These are phyloP conservation scores for Darksidea phi DNA, from an alignment of 495 filamentous ascomycete species.

Conservation along the genomic window DNA sequence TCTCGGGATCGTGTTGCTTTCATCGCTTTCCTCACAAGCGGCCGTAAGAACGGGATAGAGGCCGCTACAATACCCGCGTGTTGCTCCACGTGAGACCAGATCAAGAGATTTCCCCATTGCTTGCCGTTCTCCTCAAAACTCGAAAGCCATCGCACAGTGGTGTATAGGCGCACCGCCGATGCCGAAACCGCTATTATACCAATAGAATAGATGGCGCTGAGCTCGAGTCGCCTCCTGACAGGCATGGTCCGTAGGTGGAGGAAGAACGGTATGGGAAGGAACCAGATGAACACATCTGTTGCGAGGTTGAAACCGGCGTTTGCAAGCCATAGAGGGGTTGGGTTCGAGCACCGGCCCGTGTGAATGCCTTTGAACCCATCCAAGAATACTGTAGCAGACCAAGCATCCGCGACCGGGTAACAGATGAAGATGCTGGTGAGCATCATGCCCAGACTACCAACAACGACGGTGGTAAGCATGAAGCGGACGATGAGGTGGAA, in stretches of 20 bases:
- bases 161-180: conserved; percentile 28
- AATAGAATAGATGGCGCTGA: conserved; percentile 30
- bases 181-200: conserved; percentile 26
- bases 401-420: conserved; percentile 17
- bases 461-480: conserved; percentile 7
- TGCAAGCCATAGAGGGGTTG: conserved; percentile 25
- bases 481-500: conserved; percentile 16
- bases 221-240: conserved; percentile 11
- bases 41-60: conserved; percentile 30
- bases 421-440: conserved; percentile 14
- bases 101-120: conserved; percentile 9
- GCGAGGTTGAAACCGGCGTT: conserved; percentile 32
- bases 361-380: conserved; percentile 7
- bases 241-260: conserved; percentile 24
- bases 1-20: neutral
- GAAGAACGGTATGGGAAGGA: conserved; percentile 27
- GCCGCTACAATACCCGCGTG: conserved; percentile 33
- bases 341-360: conserved; percentile 16
- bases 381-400: conserved; percentile 18
- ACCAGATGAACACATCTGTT: conserved; percentile 30
- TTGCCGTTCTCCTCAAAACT: neutral
- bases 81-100: conserved; percentile 34
- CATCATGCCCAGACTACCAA: conserved; percentile 10
- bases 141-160: conserved; percentile 12
- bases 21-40: conserved; percentile 19